Conservation (phyloP, 805 yeast genomes). For the Candida jianshihensis region DNA sequence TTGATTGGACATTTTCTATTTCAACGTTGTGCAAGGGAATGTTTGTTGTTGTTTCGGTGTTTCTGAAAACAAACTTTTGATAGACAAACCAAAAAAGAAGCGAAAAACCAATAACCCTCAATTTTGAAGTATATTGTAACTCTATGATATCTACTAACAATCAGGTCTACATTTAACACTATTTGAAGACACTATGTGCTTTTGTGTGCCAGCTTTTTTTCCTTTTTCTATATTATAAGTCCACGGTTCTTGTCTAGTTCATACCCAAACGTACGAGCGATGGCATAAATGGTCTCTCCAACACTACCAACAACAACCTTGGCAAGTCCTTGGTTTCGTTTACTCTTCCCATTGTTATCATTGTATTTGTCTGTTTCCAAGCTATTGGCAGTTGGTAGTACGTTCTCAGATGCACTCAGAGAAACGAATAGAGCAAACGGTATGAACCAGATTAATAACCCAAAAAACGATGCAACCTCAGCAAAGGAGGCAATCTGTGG, state of each 20-base stretch:
- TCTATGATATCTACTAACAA: no score
- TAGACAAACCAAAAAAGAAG: no score
- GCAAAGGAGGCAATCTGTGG: conserved; percentile 74
- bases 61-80: no score
- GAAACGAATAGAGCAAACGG: conserved; percentile 92
- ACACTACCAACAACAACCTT: conserved; percentile 52
- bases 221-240: conserved; percentile 37
- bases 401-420: conserved; percentile 84
- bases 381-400: conserved; percentile 51
- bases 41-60: no score
- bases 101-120: no score
- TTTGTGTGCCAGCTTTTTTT: no score
- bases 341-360: conserved; percentile 28
- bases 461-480: conserved; percentile 93
- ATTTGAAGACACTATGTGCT: no score
- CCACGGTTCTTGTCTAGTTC: conserved; percentile 56
- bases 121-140: no score
- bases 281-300: conserved; percentile 39
- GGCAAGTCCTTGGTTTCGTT: conserved; percentile 57
- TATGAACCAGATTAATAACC: conserved; percentile 86
- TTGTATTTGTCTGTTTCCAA: conserved; percentile 21
- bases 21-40: no score
- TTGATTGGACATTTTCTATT: not conserved
- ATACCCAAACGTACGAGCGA: conserved; percentile 54
- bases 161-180: no score